Percentiles rank a stretch among this genome's conserved stretches.
These are phyloP conservation scores for Cornus controversa DNA, from an alignment of 148 eudicot species.

Conservation along the genomic window DNA sequence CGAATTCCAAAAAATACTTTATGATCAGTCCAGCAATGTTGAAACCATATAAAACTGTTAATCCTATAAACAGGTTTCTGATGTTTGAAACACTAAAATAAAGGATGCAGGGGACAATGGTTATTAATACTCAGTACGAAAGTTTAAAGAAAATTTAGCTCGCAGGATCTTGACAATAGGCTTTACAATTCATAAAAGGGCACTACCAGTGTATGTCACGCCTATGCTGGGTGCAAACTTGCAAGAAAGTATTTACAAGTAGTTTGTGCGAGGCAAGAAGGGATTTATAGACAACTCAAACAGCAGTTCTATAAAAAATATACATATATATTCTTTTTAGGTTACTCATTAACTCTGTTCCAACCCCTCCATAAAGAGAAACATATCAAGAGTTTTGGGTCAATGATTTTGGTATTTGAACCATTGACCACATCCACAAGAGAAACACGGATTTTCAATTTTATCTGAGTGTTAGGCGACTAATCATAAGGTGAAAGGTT, in stretches of 20 bases:
- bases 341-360: not conserved
- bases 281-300: not conserved
- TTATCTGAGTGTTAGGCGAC: not conserved
- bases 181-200: no score
- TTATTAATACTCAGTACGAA: no score
- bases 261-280: not conserved
- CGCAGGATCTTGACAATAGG: no score
- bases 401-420: not conserved
- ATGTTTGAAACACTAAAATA: not conserved
- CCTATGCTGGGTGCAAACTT: no score
- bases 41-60: no score
- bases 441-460: not conserved
- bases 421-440: not conserved
- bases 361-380: not conserved
- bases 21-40: no score
- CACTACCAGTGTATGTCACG: no score
- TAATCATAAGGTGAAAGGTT: not conserved
- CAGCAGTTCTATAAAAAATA: not conserved
- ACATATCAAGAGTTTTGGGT: not conserved
- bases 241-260: no score
- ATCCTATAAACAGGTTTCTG: not conserved
- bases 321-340: not conserved
- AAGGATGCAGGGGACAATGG: not conserved
- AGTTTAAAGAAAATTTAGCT: no score
- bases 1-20: no score